phyloP scores from a whole-genome alignment of 257 asterid species.

The Solanum clarkiae region DNA sequence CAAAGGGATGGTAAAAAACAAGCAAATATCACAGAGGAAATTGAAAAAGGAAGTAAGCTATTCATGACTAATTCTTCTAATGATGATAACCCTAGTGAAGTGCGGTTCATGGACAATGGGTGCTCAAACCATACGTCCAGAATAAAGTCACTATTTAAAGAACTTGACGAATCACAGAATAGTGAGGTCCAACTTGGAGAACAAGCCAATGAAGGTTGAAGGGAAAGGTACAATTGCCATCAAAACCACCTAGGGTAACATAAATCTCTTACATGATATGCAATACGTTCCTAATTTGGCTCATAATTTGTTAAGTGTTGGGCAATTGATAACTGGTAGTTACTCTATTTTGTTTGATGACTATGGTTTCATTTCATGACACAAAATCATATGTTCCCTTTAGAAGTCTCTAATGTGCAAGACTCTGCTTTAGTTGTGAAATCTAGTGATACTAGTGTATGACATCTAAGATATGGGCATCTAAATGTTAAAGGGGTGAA shows the following conservation, averaged over 20 bases:
- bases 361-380: too few species aligned
- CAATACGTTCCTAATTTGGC: background rate
- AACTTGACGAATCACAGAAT: background rate
- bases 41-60: too few species aligned
- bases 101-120: background rate
- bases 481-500: background rate
- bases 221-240: background rate
- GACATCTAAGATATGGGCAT: background rate
- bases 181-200: background rate
- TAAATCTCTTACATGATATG: background rate
- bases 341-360: too few species aligned
- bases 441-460: too few species aligned
- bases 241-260: background rate
- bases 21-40: too few species aligned
- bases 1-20: too few species aligned
- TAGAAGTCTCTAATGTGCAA: too few species aligned
- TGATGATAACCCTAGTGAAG: too few species aligned
- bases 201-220: background rate
- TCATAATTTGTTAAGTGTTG: too few species aligned
- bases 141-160: background rate
- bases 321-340: too few species aligned
- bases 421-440: background rate
- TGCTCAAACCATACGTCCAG: background rate
- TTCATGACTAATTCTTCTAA: too few species aligned
- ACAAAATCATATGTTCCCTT: too few species aligned